phyloP scores from a whole-genome alignment of 805 yeast species.

The Candida nanaspora region DNA sequence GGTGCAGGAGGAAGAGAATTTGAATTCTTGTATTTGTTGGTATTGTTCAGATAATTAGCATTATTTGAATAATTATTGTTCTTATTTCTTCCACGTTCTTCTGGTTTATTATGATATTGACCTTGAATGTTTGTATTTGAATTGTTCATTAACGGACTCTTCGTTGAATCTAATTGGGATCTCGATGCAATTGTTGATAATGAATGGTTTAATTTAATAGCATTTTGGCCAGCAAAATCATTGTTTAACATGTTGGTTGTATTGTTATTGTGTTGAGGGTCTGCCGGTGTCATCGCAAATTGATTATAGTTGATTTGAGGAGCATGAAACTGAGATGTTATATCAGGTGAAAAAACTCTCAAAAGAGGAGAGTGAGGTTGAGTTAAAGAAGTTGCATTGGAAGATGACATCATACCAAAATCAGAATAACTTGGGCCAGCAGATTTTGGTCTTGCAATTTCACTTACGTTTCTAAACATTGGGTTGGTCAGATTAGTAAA shows the following conservation, averaged over 20 bases:
- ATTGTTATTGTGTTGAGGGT: slow-evolving; percentile 4
- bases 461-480: slow-evolving; percentile 1
- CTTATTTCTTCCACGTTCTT: slow-evolving; percentile 1
- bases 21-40: background rate
- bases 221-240: slow-evolving; percentile 19
- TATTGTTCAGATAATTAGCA: background rate
- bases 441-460: slow-evolving; percentile 33
- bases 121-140: background rate
- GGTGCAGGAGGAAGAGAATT: slow-evolving; percentile 18
- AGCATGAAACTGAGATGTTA: background rate
- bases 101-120: background rate
- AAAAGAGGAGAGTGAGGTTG: background rate
- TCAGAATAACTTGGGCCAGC: slow-evolving; percentile 32
- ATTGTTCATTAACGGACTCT: background rate
- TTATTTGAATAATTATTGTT: background rate
- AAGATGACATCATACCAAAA: background rate
- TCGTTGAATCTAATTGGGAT: slow-evolving; percentile 13
- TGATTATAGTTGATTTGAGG: background rate
- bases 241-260: background rate
- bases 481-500: background rate
- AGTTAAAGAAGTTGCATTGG: background rate
- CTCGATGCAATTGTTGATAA: slow-evolving; percentile 20
- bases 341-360: slow-evolving; percentile 1
- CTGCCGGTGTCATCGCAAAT: slow-evolving; percentile 1
- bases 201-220: slow-evolving; percentile 22